phyloP scores from a whole-genome alignment of 164 flowering plant species.

The Brasenia schreberi region DNA sequence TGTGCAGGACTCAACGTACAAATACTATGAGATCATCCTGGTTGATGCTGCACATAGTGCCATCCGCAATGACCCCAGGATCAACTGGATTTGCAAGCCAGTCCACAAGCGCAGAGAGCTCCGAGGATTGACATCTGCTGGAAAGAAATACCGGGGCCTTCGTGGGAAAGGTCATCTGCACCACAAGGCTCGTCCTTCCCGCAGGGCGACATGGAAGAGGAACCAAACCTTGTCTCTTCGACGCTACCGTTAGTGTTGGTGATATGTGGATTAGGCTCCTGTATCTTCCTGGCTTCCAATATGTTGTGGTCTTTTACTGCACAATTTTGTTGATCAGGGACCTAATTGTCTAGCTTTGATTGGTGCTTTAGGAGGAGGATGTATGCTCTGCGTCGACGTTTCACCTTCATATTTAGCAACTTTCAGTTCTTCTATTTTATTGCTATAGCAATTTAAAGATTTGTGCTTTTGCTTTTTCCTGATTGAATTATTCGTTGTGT shows the following conservation, averaged over 20 bases:
- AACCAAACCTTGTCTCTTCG: constrained; percentile 67
- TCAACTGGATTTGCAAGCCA: constrained; percentile 47
- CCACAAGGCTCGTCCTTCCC: constrained; percentile 36
- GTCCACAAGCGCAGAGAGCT: constrained; percentile 51
- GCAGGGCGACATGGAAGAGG: constrained; percentile 74
- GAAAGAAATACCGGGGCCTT: constrained; percentile 43
- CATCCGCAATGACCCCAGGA: constrained; percentile 56
- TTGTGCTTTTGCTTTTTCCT: too few relatives aligned
- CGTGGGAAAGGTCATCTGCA: constrained; percentile 38
- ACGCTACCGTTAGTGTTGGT: constrained; percentile 40
- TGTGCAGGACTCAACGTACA: constrained; percentile 54
- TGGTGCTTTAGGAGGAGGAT: too few relatives aligned
- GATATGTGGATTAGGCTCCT: constrained; percentile 6
- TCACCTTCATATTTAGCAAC: too few relatives aligned
- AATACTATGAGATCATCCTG: constrained; percentile 54
- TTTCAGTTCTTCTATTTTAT: too few relatives aligned
- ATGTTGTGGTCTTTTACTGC: neutral
- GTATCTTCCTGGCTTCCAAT: neutral
- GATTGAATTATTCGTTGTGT: too few relatives aligned
- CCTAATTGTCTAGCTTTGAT: neutral
- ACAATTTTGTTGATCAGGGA: neutral
- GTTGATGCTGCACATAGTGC: constrained; percentile 60
- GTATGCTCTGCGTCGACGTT: too few relatives aligned
- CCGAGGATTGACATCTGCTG: constrained; percentile 42
- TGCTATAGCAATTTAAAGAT: too few relatives aligned